Conservation (phyloP, 305 asterid genomes). For the Plantago lanceolata region DNA sequence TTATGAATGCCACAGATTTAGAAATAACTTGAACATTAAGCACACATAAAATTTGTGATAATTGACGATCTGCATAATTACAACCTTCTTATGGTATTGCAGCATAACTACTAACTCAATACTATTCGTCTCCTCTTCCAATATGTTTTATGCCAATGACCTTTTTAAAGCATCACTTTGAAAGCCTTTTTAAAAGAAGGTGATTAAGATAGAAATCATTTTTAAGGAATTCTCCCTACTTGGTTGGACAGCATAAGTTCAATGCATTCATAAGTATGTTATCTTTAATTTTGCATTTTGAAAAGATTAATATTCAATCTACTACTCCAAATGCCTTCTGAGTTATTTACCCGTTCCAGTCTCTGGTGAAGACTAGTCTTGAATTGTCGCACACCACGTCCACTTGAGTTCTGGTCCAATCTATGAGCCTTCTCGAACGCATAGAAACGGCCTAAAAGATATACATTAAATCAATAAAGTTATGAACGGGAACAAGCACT, state of each 20-base stretch:
- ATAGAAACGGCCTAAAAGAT: constrained; percentile 74
- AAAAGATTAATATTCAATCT: not conserved
- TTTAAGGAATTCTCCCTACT: too few relatives aligned
- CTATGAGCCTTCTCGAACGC: constrained; percentile 98
- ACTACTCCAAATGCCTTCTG: not conserved
- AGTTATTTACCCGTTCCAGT: constrained; percentile 70
- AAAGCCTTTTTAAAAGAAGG: not conserved
- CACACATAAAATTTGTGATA: not conserved
- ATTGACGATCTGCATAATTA: not conserved
- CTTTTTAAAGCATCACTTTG: not conserved
- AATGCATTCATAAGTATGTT: not conserved
- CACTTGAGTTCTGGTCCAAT: constrained; percentile 80
- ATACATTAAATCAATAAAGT: not conserved
- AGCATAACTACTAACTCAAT: not conserved
- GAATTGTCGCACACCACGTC: constrained; percentile 98
- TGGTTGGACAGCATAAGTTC: not conserved
- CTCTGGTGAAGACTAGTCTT: constrained; percentile 93
- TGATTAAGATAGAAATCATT: not conserved
- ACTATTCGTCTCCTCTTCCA: not conserved
- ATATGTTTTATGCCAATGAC: not conserved
- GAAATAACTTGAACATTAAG: too few relatives aligned
- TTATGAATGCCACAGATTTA: too few relatives aligned
- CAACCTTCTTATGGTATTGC: not conserved
- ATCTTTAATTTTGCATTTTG: not conserved
- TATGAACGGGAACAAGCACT: not conserved